Conservation (phyloP, 805 yeast genomes). For the Candida sanyiensis region DNA sequence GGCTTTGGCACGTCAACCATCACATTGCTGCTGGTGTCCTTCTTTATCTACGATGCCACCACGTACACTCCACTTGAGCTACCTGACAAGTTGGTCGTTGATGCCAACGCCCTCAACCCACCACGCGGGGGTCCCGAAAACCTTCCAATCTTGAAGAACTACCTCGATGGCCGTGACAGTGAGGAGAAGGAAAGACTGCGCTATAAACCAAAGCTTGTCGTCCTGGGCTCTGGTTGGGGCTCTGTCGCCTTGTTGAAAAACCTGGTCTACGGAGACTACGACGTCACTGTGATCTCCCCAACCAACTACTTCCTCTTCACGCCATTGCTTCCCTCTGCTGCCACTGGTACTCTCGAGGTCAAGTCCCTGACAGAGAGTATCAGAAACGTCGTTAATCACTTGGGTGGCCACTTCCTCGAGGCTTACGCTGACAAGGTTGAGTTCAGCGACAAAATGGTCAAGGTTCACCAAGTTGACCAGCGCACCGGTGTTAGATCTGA, state of each 20-base stretch:
- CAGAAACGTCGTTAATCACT: slow-evolving; percentile 45
- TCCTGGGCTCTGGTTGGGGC: slow-evolving; percentile 71
- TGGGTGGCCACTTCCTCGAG: slow-evolving; percentile 57
- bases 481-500: slow-evolving; percentile 33
- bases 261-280: slow-evolving; percentile 49
- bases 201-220: slow-evolving; percentile 51
- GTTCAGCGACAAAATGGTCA: slow-evolving; percentile 50
- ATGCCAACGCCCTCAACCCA: slow-evolving; percentile 49
- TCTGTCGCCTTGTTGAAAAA: slow-evolving; percentile 52
- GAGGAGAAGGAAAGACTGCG: slow-evolving; percentile 39
- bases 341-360: slow-evolving; percentile 64
- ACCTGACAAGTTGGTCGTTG: slow-evolving; percentile 42
- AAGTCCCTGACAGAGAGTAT: slow-evolving; percentile 61
- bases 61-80: slow-evolving; percentile 46
- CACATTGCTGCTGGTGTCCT: slow-evolving; percentile 36
- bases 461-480: slow-evolving; percentile 43
- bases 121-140: slow-evolving; percentile 66
- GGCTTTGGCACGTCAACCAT: slow-evolving; percentile 42
- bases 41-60: slow-evolving; percentile 60
- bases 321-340: slow-evolving; percentile 64
- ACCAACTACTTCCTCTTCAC: slow-evolving; percentile 65
- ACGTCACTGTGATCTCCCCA: slow-evolving; percentile 63
- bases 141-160: slow-evolving; percentile 51
- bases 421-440: slow-evolving; percentile 57
- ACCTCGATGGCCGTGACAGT: slow-evolving; percentile 52